These are phyloP conservation scores for Atkinsonella hypoxylon DNA, from an alignment of 2,329 filamentous ascomycete genomes.

Conservation along the genomic window DNA sequence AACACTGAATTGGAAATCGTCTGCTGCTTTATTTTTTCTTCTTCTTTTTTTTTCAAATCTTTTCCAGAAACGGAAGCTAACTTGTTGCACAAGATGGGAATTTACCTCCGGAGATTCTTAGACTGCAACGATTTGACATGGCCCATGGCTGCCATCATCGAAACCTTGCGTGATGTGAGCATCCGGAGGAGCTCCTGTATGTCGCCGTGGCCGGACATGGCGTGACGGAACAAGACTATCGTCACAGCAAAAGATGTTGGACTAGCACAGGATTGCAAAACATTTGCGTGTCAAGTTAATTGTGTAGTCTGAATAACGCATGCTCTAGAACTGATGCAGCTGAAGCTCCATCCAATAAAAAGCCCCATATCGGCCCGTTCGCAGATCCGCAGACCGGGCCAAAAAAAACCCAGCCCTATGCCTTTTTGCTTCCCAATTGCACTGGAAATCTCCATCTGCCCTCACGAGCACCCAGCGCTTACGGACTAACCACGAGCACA, in stretches of 20 bases:
- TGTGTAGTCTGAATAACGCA: too few species aligned
- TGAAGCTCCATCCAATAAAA: not conserved
- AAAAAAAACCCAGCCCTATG: too few species aligned
- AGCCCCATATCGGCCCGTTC: not conserved
- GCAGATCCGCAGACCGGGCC: not conserved
- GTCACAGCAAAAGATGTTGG: too few species aligned
- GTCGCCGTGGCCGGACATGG: constrained; percentile 46
- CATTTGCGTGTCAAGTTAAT: too few species aligned
- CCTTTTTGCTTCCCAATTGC: too few species aligned
- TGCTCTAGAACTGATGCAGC: not conserved
- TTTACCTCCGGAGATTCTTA: constrained; percentile 42
- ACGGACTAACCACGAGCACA: not conserved
- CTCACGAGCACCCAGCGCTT: too few species aligned
- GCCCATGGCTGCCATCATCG: constrained; percentile 47
- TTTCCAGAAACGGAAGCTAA: too few species aligned
- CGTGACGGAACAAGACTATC: not conserved
- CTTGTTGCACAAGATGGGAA: not conserved
- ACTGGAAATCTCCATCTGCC: too few species aligned
- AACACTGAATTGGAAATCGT: not conserved
- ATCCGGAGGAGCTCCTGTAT: constrained; percentile 49
- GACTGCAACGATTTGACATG: constrained; percentile 46
- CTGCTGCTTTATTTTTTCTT: not conserved
- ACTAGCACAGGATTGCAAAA: too few species aligned
- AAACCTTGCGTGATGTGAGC: constrained; percentile 44
- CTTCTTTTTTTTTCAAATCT: too few species aligned